Conservation (phyloP, 2,329 filamentous ascomycete genomes). For the Trichoderma sp. region DNA sequence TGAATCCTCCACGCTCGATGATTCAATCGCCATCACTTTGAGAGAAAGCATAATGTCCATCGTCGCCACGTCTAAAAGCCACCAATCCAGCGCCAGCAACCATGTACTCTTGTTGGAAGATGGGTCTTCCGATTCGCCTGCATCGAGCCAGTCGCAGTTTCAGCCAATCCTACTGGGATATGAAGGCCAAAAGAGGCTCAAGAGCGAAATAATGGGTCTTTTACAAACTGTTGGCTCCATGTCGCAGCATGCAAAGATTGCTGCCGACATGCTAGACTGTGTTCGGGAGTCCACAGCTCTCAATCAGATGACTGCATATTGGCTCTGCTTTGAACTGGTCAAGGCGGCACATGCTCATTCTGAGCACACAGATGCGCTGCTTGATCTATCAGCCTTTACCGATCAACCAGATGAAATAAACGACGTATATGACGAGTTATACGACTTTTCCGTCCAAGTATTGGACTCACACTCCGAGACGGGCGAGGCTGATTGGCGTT, state of each 20-base stretch:
- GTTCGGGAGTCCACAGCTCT: conserved; percentile 60
- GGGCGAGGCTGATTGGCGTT: conserved; percentile 63
- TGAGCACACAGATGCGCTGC: conserved; percentile 64
- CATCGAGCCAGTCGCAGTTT: conserved; percentile 46
- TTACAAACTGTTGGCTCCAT: conserved; percentile 57
- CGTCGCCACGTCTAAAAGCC: conserved; percentile 31
- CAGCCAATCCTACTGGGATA: conserved; percentile 62
- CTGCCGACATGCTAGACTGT: conserved; percentile 65
- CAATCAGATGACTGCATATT: conserved; percentile 70
- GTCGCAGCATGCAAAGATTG: conserved; percentile 61
- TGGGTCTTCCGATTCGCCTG: conserved; percentile 25
- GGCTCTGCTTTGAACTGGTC: conserved; percentile 75
- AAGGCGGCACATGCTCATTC: conserved; percentile 56
- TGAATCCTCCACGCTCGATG: conserved; percentile 66
- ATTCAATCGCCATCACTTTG: conserved; percentile 67
- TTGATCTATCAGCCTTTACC: conserved; percentile 53
- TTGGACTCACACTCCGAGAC: conserved; percentile 58
- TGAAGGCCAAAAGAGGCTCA: conserved; percentile 66
- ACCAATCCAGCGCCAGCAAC: conserved; percentile 24
- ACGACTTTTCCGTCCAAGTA: conserved; percentile 65
- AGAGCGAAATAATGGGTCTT: conserved; percentile 59
- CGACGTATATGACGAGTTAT: conserved; percentile 63
- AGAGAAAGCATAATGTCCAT: conserved; percentile 69
- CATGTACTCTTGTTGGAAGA: conserved; percentile 37
- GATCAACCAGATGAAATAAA: conserved; percentile 47